These are phyloP conservation scores for Pyricularia pennisetigena DNA, from an alignment of 2,329 filamentous ascomycete genomes.

Conservation along the genomic window DNA sequence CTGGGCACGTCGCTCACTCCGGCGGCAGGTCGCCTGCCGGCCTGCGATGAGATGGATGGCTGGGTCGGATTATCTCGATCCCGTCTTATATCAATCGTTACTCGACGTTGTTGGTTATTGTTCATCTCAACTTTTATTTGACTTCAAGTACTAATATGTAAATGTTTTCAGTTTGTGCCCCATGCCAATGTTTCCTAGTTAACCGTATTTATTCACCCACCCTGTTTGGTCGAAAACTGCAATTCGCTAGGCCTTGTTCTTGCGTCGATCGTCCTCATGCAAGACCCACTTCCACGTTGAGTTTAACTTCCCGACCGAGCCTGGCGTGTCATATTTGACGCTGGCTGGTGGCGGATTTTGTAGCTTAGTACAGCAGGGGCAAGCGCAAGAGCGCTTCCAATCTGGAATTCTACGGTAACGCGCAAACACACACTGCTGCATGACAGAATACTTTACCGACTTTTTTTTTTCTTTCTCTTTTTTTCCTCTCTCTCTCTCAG, in stretches of 20 bases:
- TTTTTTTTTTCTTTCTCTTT: not conserved
- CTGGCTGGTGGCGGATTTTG: not conserved
- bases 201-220: not conserved
- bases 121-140: not conserved
- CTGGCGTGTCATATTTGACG: not conserved
- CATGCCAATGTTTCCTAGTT: not conserved
- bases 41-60: not conserved
- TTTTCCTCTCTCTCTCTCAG: too few species aligned
- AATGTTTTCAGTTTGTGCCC: not conserved
- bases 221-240: not conserved
- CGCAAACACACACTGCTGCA: not conserved
- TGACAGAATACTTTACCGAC: not conserved
- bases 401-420: too few species aligned
- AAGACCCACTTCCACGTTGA: not conserved
- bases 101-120: not conserved
- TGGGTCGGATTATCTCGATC: not conserved
- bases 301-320: not conserved
- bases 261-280: not conserved
- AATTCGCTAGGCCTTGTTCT: not conserved
- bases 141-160: not conserved
- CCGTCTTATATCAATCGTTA: not conserved
- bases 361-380: not conserved
- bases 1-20: not conserved
- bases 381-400: not conserved
- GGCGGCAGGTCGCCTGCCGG: not conserved